A percentile compares a stretch with the other conserved stretches of the same genome.
phyloP scores from a whole-genome alignment of 2,329 filamentous ascomycete genomes.

The Myriosclerotinia scirpicola region DNA sequence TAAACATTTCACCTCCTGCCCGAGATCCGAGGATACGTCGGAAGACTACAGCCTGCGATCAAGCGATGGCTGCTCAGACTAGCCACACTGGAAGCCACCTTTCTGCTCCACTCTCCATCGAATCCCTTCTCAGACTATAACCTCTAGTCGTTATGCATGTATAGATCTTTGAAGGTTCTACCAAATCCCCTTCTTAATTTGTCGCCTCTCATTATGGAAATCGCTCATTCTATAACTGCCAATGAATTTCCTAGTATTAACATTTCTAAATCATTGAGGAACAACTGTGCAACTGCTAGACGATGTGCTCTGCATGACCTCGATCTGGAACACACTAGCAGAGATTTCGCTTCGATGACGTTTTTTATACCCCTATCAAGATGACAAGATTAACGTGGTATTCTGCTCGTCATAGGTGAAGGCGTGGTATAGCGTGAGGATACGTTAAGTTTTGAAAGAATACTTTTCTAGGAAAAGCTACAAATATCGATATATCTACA shows the following conservation, averaged over 20 bases:
- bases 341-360: background rate
- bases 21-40: slow-evolving; percentile 72
- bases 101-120: background rate
- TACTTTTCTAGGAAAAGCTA: too few relatives aligned
- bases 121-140: background rate
- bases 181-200: accelerated
- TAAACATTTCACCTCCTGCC: slow-evolving; percentile 71
- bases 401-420: too few relatives aligned
- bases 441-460: too few relatives aligned
- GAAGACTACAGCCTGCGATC: slow-evolving; percentile 66
- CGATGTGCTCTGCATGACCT: too few relatives aligned
- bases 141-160: background rate
- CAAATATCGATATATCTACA: too few relatives aligned
- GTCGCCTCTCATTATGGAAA: too few relatives aligned
- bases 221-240: background rate
- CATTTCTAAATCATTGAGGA: too few relatives aligned
- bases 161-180: background rate
- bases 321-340: background rate
- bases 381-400: too few relatives aligned
- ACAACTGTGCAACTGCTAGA: background rate
- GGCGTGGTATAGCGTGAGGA: too few relatives aligned
- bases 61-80: slow-evolving; percentile 66
- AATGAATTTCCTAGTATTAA: background rate
- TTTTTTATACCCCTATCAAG: background rate
- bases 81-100: slow-evolving; percentile 43